Base-by-base conservation (phyloP, 176 grass and related monocot species). In the Puccinellia tenuiflora region DNA sequence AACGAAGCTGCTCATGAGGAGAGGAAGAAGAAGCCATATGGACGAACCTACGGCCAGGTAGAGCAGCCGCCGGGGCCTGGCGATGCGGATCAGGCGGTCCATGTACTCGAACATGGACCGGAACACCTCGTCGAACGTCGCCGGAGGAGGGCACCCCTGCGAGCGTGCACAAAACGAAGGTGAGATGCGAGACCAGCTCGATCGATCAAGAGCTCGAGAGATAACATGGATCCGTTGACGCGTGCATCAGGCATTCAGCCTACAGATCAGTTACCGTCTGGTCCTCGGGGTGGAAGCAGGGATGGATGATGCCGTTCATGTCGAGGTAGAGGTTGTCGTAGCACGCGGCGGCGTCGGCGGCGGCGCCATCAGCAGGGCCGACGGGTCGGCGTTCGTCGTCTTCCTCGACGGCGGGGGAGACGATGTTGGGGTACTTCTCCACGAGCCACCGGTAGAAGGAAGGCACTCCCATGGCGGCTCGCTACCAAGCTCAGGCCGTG, bases 291-390 rank as follows among this genome's bases (percentile, higher is more conserved):
- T 94, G 92, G 83, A 94, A 91, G 83, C 89, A 89, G 0, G 83
- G 80, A 20, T 94, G 92, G 56, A 91, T 84, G 79, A 94, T 85
- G 68, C 83, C 47, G 28, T 94, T 94, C 92, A 87, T 89, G 87
- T 94, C 86, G 1, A 94, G 80, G 47, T 91, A 91, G 20, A 94
- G 70, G 53, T 91, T 94, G 81, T 94, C 79, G 68, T 76, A 88
- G 24, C 25, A 46, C 22, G 61, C 43, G 24, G 5, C 76, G 20
- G 59, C 86, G 71, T 17, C 86, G 71, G 22, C 73, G 29, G 37
- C 85, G 52, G 31, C 64, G 33, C 79, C 79, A 5, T n/a, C n/a
- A 45, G 12, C 42, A 45, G 78, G 64, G 21, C 31, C 51, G 28
- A 31, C 59, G 11, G 59, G 59, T 5, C 5, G 21, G 38, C 1